Evolutionary conservation across 768 basidiomycete species (phyloP), one percentile per base, ranked within the genome.

Genomic region (Trichaptum fuscoviolaceum): DNA sequence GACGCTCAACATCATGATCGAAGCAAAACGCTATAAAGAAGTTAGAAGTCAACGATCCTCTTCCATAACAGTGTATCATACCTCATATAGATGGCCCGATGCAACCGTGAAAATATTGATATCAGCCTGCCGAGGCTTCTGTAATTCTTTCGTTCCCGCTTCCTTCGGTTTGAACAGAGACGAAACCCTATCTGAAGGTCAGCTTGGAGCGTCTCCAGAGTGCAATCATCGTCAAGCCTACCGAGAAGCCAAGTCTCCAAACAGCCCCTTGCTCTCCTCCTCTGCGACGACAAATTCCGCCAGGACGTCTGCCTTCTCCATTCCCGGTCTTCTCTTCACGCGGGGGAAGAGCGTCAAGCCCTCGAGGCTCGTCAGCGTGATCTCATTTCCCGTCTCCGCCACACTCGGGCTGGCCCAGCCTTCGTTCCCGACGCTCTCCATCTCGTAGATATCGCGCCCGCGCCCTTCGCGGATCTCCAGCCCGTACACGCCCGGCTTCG

Each of bases 21-120:
- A 94, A 0, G 89, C 95, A 77, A 99, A 99, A 18, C 97, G 89
- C 95, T 99, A 69, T 8, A 57, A 57, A 58, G 20, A 30, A 60
- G 18, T 57, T 70, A 58, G 70, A 64, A 62, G 59, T n/a, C 8
- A 68, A 30, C 23, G 24, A 63, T 26, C 24, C 24, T 10, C 60
- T 59, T 34, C 30, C n/a, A 20, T 20, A 60, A 57, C 59, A 30
- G 35, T 9, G 34, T 27, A 18, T 30, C 82, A 30, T 65, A 95
- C 96, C 87, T 99, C 97, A 69, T 99, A 99, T 1, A 99, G 81
- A 63, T 96, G 77, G 0, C 97, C 97, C 0, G 97, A 99, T 7
- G 97, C 97, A 20, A 99, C 96, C 0, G 97, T 99, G 77, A 99
- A 99, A 69, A 99, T 96, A 72, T 99, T 99, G 78, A 99, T 97